These are phyloP conservation scores for Eucalyptus sp. DNA, from an alignment of 345 rosid genomes.

Conservation along the genomic window DNA sequence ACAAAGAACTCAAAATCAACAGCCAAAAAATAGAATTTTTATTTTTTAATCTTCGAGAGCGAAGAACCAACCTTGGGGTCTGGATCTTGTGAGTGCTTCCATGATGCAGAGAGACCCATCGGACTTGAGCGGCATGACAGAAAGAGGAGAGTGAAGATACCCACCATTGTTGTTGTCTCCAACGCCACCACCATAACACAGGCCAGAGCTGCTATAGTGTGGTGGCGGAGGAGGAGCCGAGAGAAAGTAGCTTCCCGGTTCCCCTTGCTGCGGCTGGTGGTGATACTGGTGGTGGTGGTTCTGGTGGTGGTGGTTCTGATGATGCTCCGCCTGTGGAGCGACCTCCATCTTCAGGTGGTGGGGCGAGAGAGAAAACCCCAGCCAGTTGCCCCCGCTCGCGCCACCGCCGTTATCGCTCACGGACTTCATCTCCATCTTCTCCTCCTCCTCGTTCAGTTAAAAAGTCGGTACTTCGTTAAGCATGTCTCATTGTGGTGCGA, in stretches of 20 bases:
- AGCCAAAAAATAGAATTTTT: background rate
- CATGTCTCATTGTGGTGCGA: background rate
- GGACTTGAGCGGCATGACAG: constrained; percentile 74
- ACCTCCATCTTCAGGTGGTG: constrained; percentile 58
- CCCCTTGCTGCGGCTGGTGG: constrained; percentile 2
- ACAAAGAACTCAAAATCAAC: background rate
- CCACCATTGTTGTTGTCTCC: constrained; percentile 21
- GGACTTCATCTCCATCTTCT: constrained; percentile 23
- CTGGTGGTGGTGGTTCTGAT: background rate
- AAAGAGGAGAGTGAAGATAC: constrained; percentile 39
- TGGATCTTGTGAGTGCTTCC: constrained; percentile 55
- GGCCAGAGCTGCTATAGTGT: constrained; percentile 1
- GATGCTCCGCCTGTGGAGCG: background rate
- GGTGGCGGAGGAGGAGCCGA: constrained; percentile 11
- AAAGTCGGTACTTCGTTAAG: background rate
- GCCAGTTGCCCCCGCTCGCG: constrained; percentile 26
- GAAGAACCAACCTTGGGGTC: constrained; percentile 34
- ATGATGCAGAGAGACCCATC: constrained; percentile 72
- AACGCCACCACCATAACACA: constrained; percentile 19
- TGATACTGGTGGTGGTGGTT: constrained; percentile 6
- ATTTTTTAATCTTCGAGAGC: background rate
- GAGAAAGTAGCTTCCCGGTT: constrained; percentile 12
- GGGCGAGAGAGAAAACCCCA: constrained; percentile 71
- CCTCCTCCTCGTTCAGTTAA: background rate
- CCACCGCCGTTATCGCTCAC: constrained; percentile 27